A percentile compares a stretch with the other conserved stretches of the same genome.
These are phyloP conservation scores for Shiraia sp. DNA, from an alignment of 2,329 filamentous ascomycete species.

Conservation along the genomic window DNA sequence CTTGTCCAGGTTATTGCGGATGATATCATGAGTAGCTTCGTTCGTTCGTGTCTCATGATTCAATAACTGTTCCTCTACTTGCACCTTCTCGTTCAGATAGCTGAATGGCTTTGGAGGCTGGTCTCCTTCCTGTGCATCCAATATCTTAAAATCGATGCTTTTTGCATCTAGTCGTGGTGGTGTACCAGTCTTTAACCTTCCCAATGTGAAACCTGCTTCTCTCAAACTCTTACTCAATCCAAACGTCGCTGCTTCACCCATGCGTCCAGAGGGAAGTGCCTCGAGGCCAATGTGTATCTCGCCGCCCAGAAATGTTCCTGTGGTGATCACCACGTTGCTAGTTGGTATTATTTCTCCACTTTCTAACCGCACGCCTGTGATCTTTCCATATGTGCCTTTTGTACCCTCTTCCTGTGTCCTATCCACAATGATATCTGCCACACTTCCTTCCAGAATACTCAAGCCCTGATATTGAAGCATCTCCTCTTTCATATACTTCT, in stretches of 20 bases:
- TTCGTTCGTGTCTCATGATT: conserved; percentile 92
- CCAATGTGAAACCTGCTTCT: conserved; percentile 86
- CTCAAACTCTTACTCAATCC: conserved; percentile 88
- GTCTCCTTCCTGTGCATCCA: conserved; percentile 80
- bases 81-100: conserved; percentile 78
- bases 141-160: conserved; percentile 75
- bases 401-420: conserved; percentile 53
- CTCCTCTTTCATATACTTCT: conserved; percentile 87
- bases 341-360: conserved; percentile 83
- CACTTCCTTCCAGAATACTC: conserved; percentile 80
- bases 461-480: conserved; percentile 78
- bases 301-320: conserved; percentile 90
- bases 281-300: conserved; percentile 96
- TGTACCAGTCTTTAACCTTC: conserved; percentile 92
- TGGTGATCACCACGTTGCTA: conserved; percentile 87
- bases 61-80: conserved; percentile 79
- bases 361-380: conserved; percentile 83
- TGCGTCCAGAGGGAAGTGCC: conserved; percentile 81
- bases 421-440: conserved; percentile 85
- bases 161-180: conserved; percentile 82
- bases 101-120: conserved; percentile 88
- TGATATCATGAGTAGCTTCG: conserved; percentile 76
- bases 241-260: conserved; percentile 92
- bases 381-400: conserved; percentile 65
- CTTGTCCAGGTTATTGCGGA: conserved; percentile 88